These are phyloP conservation scores for Berkeleyomyces basicola DNA, from an alignment of 2,329 filamentous ascomycete genomes.

Conservation along the genomic window DNA sequence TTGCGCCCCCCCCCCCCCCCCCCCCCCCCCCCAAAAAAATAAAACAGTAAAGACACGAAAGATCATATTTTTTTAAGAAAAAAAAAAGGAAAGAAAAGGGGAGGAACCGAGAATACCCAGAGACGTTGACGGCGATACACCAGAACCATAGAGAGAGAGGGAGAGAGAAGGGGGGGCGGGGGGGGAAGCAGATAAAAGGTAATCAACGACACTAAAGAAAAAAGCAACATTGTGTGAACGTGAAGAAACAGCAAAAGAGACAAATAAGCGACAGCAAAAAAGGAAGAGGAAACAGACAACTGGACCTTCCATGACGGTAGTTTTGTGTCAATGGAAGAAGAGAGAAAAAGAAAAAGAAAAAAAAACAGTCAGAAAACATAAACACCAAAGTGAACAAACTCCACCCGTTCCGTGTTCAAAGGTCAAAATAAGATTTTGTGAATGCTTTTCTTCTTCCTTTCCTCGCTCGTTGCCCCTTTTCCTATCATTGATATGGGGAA, in stretches of 20 bases:
- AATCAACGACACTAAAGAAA: too few relatives aligned
- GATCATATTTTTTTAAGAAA: not conserved
- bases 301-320: too few relatives aligned
- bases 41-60: not conserved
- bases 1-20: not conserved
- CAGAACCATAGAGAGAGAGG: too few relatives aligned
- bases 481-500: not conserved
- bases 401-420: not conserved
- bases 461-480: not conserved
- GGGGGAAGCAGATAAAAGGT: too few relatives aligned
- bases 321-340: not conserved
- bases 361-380: not conserved
- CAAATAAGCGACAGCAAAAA: too few relatives aligned
- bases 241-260: not conserved
- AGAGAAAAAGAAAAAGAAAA: not conserved
- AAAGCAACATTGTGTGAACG: too few relatives aligned
- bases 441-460: not conserved
- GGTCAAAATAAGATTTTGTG: not conserved
- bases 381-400: not conserved
- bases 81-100: not conserved
- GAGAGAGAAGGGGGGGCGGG: too few relatives aligned
- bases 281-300: not conserved
- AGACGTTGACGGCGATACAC: too few relatives aligned
- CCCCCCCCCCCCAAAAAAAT: not conserved
- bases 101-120: too few relatives aligned